Base-by-base conservation (phyloP, 495 filamentous ascomycete genomes). In the Podospora didyma region DNA sequence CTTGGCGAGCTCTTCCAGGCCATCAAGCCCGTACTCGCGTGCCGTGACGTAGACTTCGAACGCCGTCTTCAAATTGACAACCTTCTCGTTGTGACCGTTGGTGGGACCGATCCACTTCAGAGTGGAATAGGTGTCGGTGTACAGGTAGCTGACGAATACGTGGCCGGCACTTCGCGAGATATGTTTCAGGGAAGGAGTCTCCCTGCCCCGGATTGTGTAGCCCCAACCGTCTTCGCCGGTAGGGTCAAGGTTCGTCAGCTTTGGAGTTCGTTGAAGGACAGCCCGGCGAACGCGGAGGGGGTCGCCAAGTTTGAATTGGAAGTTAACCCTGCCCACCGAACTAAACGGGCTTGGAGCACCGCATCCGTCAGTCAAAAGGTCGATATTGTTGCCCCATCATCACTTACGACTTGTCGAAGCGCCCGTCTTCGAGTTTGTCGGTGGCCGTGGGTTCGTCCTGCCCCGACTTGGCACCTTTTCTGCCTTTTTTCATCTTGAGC, bases 91-190 rank as follows among this genome's bases (percentile, higher is more conserved):
- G 9, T 3, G 34, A 16, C 1, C 55, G 14, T 24, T 37, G 1
- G 34, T 37, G 16, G 34, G 34, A 2, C 34, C 34, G 9, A 10
- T 24, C 31, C 3, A 52, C 35, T 0, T 20, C 16, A 0, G 35
- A 28, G 17, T 37, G 1, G 9, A 16, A 16, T 54, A 48, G 0
- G 9, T 17, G 6, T 58, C 57, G 1, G 59, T 62, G 46, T 63
- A 67, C n/a, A 73, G 51, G 34, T 62, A 67, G 9, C 65, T 39
- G 7, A 69, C 58, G n/a, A 73, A 16, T 7, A 68, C 62, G 34
- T 73, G 69, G 31, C 65, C 63, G 16, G 46, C 57, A 11, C 47
- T 46, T 17, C 31, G 14, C 7, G 69, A 56, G 9, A 65, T 49
- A 16, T 37, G 34, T 7, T 2, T 37, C 2, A 37, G 34, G 34